A percentile compares a stretch with the other conserved stretches of the same genome.
Conservation (phyloP, 495 filamentous ascomycete genomes). For the Aspergillus cristatus region DNA sequence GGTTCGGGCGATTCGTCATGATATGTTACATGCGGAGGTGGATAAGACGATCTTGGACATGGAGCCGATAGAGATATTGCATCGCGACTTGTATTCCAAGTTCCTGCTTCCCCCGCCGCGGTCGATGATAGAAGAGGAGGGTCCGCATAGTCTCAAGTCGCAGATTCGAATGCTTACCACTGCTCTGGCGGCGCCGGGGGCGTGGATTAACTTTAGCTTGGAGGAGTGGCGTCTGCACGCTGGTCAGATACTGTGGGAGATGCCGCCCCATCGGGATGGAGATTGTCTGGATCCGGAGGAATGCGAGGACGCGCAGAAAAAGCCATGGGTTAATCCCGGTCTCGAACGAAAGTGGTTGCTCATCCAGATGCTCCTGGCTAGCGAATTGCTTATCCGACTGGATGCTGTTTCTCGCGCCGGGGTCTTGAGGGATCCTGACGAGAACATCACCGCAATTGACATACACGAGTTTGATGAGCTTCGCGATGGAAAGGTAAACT, state of each 20-base stretch:
- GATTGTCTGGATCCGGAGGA: constrained; percentile 35
- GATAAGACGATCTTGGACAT: constrained; percentile 33
- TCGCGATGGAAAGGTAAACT: constrained; percentile 60
- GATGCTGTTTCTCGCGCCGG: constrained; percentile 53
- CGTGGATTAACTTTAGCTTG: constrained; percentile 71
- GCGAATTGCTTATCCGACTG: constrained; percentile 66
- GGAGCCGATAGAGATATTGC: constrained; percentile 33
- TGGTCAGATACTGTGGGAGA: constrained; percentile 75
- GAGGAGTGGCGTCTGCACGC: constrained; percentile 72
- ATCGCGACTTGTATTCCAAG: constrained; percentile 34
- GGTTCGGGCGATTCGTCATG: constrained; percentile 30
- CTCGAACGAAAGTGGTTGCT: constrained; percentile 66
- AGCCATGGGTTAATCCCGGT: constrained; percentile 25
- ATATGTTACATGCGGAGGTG: constrained; percentile 22
- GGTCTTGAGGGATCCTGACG: constrained; percentile 41
- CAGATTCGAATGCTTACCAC: constrained; percentile 43
- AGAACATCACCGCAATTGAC: constrained; percentile 47
- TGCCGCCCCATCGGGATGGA: constrained; percentile 40
- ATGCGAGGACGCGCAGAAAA: constrained; percentile 27
- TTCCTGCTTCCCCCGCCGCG: constrained; percentile 32
- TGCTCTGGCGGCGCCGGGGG: constrained; percentile 35
- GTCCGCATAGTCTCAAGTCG: constrained; percentile 34
- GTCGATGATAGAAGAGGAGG: constrained; percentile 13
- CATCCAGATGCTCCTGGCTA: constrained; percentile 68
- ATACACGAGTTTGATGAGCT: constrained; percentile 54